These are phyloP conservation scores for Athelia sp. DNA, from an alignment of 1,284 basidiomycete genomes.

Conservation along the genomic window DNA sequence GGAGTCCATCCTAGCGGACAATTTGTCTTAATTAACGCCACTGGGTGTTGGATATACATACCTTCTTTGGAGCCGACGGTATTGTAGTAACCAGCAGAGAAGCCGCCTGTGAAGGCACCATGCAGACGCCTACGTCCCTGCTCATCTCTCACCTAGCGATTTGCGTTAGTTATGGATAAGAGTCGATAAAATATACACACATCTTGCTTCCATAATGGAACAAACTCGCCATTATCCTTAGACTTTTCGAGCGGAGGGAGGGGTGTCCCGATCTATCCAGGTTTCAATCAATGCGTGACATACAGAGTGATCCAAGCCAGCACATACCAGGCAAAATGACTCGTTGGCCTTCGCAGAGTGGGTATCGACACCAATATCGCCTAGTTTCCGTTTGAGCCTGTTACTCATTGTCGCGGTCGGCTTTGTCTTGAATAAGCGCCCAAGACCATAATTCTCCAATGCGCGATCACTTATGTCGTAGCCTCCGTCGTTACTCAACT, in stretches of 20 bases:
- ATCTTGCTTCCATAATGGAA: conserved; percentile 97
- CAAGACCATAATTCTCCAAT: no score
- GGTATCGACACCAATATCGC: conserved; percentile 72
- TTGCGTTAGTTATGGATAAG: conserved; percentile 15
- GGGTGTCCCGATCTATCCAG: conserved; percentile 84
- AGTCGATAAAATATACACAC: conserved; percentile 34
- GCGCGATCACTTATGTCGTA: no score
- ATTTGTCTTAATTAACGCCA: no score
- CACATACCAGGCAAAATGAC: conserved; percentile 79
- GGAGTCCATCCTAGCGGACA: conserved; percentile 86
- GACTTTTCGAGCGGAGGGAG: conserved; percentile 85
- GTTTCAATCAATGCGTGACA: conserved; percentile 1
- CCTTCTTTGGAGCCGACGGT: conserved; percentile 95
- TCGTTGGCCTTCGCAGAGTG: conserved; percentile 71
- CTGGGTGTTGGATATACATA: no score
- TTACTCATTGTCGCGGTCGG: conserved; percentile 14
- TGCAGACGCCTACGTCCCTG: conserved; percentile 90
- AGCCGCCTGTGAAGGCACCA: conserved; percentile 97
- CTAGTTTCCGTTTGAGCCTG: conserved; percentile 72
- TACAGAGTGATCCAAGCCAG: not conserved
- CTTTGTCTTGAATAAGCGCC: no score
- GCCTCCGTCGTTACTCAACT: no score
- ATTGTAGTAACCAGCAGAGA: conserved; percentile 97
- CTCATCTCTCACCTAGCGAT: conserved; percentile 80
- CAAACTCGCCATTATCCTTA: conserved; percentile 88